Percentiles rank a stretch among this genome's conserved stretches.
Conservation (phyloP, 106 monocot genomes). For the Platanthera zijinensis region DNA sequence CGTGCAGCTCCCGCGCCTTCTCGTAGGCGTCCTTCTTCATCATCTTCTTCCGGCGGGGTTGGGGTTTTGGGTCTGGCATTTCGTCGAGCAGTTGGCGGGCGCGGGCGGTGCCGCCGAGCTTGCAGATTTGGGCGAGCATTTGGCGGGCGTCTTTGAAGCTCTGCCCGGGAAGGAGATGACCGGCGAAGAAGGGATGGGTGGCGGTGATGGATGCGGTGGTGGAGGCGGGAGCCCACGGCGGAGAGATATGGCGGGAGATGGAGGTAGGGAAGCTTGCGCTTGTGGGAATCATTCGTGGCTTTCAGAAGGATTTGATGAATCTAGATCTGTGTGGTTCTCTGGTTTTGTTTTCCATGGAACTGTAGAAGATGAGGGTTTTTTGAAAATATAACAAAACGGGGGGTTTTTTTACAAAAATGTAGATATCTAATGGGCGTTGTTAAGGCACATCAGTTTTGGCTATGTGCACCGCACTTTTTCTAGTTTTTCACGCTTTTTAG, state of each 20-base stretch:
- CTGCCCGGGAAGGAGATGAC: background rate
- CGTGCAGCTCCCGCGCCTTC: slow-evolving; percentile 62
- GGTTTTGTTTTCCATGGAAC: no score
- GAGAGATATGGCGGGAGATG: background rate
- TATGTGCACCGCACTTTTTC: no score
- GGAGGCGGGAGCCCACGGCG: background rate
- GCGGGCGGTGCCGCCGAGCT: slow-evolving; percentile 42
- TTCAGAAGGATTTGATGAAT: no score
- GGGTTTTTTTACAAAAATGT: no score
- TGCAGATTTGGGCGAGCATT: slow-evolving; percentile 15
- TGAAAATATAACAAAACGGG: no score
- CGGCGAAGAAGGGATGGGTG: background rate
- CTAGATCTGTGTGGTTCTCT: no score
- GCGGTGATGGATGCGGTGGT: background rate
- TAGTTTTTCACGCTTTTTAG: no score
- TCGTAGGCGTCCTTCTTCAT: slow-evolving; percentile 53
- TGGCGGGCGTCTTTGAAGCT: background rate
- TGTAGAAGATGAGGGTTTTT: no score
- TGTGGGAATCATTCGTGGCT: no score
- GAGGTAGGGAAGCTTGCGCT: no score
- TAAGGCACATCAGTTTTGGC: no score
- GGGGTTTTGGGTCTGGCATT: slow-evolving; percentile 13
- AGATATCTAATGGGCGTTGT: no score
- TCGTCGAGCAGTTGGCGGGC: slow-evolving; percentile 48
- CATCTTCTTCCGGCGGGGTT: slow-evolving; percentile 2